A percentile compares a stretch with the other conserved stretches of the same genome.
These are phyloP conservation scores for Mucor piriformis DNA, from an alignment of 371 early-diverging fungal genomes.

Conservation along the genomic window DNA sequence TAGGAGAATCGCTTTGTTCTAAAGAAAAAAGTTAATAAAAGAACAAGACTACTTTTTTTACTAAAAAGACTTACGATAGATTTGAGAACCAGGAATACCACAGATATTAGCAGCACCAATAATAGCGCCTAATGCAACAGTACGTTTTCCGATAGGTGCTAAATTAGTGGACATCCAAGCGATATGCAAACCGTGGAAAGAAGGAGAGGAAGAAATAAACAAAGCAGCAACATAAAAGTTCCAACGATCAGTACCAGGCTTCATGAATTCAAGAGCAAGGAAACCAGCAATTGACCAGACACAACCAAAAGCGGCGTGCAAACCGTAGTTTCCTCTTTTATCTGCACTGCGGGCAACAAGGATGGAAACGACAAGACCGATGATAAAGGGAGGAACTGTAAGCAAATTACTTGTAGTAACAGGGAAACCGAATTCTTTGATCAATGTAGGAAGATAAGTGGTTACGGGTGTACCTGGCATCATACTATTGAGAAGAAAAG, in stretches of 20 bases:
- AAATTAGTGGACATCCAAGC: slow-evolving; percentile 59
- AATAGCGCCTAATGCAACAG: slow-evolving; percentile 48
- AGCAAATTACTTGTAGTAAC: slow-evolving; percentile 55
- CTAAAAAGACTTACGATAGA: slow-evolving; percentile 28
- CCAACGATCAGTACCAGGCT: slow-evolving; percentile 39
- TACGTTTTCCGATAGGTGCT: slow-evolving; percentile 52
- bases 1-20: slow-evolving; percentile 43
- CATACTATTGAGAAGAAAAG: slow-evolving; percentile 38
- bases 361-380: slow-evolving; percentile 44
- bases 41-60: not conserved
- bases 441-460: slow-evolving; percentile 48
- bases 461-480: slow-evolving; percentile 46
- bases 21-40: not conserved
- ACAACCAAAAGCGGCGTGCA: slow-evolving; percentile 46
- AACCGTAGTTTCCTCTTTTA: slow-evolving; percentile 43
- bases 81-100: slow-evolving; percentile 43
- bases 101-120: slow-evolving; percentile 50
- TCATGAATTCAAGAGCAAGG: slow-evolving; percentile 41
- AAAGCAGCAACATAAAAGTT: slow-evolving; percentile 33
- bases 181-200: slow-evolving; percentile 56
- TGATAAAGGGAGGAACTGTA: slow-evolving; percentile 51
- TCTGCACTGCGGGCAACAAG: slow-evolving; percentile 49
- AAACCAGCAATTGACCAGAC: slow-evolving; percentile 49
- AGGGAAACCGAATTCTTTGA: slow-evolving; percentile 50
- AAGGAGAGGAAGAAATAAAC: slow-evolving; percentile 27